A percentile compares a stretch with the other conserved stretches of the same genome.
Conservation (phyloP, 257 asterid genomes). For the Solanum pennellii region DNA sequence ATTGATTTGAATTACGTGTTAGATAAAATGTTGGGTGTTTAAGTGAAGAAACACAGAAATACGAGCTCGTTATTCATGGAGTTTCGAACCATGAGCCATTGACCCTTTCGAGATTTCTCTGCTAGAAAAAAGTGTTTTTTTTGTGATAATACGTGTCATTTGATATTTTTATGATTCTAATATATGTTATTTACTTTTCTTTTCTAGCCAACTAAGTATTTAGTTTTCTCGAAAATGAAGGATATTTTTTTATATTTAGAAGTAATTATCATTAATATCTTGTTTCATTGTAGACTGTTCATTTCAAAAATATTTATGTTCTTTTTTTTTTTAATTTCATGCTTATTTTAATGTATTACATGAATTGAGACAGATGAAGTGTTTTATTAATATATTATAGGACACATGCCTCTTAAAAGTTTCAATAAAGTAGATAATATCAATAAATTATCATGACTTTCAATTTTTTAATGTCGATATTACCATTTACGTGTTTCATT, state of each 20-base stretch:
- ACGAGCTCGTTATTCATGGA: background rate
- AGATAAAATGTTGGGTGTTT: accelerated
- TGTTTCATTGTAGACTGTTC: background rate
- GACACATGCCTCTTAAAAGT: background rate
- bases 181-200: background rate
- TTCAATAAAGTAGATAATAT: background rate
- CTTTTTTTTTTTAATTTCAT: accelerated
- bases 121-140: background rate
- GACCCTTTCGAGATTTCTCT: background rate
- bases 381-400: background rate
- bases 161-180: background rate
- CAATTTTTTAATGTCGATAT: no score
- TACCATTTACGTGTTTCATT: background rate
- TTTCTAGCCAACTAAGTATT: background rate
- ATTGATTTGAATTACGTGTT: background rate
- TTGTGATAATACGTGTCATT: background rate
- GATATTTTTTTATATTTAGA: background rate
- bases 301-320: background rate
- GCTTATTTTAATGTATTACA: background rate
- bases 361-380: background rate
- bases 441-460: background rate
- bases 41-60: background rate
- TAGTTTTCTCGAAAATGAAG: background rate
- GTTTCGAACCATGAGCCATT: background rate
- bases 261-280: background rate